Evolutionary conservation across 2,329 filamentous ascomycete species (phyloP).

Genomic region (Achaetomium macrosporum): DNA sequence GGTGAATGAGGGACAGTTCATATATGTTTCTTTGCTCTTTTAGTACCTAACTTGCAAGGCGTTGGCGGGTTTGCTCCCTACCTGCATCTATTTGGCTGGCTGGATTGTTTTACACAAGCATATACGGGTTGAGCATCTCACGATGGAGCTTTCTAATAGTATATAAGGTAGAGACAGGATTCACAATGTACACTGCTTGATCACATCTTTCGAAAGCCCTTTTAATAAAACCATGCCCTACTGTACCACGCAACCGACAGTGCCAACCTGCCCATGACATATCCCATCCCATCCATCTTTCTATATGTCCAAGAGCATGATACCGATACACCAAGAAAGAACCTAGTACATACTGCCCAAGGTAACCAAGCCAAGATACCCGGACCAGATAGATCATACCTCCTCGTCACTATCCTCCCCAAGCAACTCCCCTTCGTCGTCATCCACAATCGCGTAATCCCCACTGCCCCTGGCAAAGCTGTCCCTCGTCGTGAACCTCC

Average conservation of each 20-base stretch:
- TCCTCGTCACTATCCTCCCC: conserved; percentile 94
- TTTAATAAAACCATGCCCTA: too few species aligned
- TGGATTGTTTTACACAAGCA: background rate
- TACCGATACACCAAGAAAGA: too few species aligned
- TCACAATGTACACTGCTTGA: background rate
- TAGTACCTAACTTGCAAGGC: conserved; percentile 8
- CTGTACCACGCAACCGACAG: too few species aligned
- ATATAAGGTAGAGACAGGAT: background rate
- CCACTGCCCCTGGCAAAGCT: conserved; percentile 81
- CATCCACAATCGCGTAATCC: conserved; percentile 85
- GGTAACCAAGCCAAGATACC: background rate
- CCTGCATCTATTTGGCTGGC: background rate
- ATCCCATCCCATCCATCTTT: too few species aligned
- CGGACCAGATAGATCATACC: conserved; percentile 37
- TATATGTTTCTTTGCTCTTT: background rate
- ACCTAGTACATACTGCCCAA: too few species aligned
- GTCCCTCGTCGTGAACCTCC: conserved; percentile 79
- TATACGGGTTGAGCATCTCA: conserved; percentile 6
- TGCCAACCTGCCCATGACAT: too few species aligned
- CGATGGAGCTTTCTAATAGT: conserved; percentile 4
- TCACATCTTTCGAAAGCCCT: too few species aligned
- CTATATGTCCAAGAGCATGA: too few species aligned
- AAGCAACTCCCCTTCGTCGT: conserved; percentile 89
- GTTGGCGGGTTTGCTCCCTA: conserved; percentile 3
- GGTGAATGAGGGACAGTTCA: too few species aligned